Percentiles rank a stretch among this genome's conserved stretches.
These are phyloP conservation scores for Rhodosorus marinus DNA, from an alignment of 23 red algal genomes.

Conservation along the genomic window DNA sequence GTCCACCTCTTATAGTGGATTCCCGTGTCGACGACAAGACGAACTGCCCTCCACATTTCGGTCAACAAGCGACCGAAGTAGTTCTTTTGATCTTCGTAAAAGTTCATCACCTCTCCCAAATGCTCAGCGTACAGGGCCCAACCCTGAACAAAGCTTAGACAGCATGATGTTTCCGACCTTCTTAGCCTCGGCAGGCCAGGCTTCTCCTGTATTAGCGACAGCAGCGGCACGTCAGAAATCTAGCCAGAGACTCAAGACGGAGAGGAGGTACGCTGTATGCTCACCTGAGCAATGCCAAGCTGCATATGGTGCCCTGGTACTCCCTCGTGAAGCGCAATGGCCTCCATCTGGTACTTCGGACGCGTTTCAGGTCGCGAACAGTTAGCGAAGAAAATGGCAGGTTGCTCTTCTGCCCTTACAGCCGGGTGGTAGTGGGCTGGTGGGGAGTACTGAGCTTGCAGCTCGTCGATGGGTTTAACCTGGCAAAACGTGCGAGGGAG, in stretches of 20 bases:
- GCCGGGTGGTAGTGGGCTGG: slow-evolving; percentile 3
- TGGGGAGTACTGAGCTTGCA: neutral
- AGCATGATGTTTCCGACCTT: too few species aligned
- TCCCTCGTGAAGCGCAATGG: slow-evolving; percentile 8
- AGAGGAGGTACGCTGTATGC: too few species aligned
- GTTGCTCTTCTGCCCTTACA: neutral
- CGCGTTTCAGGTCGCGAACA: neutral
- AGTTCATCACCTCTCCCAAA: slow-evolving; percentile 6
- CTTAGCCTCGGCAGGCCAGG: too few species aligned
- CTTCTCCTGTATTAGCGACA: too few species aligned
- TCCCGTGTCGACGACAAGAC: slow-evolving; percentile 7
- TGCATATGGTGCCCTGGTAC: slow-evolving; percentile 13
- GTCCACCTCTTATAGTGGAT: slow-evolving; percentile 3
- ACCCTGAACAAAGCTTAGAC: slow-evolving; percentile 7
- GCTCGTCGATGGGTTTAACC: neutral
- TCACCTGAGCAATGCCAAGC: too few species aligned
- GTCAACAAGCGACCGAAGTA: slow-evolving; percentile 6
- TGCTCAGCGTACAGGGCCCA: slow-evolving; percentile 11
- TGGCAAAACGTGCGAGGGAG: neutral
- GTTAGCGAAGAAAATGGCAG: slow-evolving; percentile 12
- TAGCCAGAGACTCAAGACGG: too few species aligned
- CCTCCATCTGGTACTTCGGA: slow-evolving; percentile 1
- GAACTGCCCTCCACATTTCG: slow-evolving; percentile 9
- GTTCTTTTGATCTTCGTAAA: neutral
- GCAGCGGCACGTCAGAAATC: too few species aligned